phyloP scores from a whole-genome alignment of 805 yeast species.

The Nakazawaea molendinolei region DNA sequence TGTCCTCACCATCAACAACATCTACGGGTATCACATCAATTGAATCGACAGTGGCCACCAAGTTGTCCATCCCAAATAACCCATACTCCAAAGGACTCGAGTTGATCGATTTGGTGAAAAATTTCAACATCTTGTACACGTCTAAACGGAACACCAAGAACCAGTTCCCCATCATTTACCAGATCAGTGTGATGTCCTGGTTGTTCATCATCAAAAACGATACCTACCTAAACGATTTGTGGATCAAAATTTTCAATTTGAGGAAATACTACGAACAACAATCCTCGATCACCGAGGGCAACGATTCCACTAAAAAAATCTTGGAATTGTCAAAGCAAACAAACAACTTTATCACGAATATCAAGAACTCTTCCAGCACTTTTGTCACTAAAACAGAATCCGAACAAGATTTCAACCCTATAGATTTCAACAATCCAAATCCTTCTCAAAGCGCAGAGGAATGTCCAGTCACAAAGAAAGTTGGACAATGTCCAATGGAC shows the following conservation, averaged over 20 bases:
- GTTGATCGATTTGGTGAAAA: slow-evolving; percentile 24
- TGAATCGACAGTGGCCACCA: slow-evolving; percentile 7
- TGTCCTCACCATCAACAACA: too few relatives aligned
- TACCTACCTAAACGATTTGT: slow-evolving; percentile 45
- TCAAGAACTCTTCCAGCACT: slow-evolving; percentile 4
- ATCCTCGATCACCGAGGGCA: slow-evolving; percentile 24
- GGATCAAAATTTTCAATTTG: slow-evolving; percentile 34
- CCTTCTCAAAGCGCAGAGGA: neutral
- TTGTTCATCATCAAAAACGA: slow-evolving; percentile 54
- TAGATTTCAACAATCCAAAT: slow-evolving; percentile 17
- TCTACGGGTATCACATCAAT: too few relatives aligned
- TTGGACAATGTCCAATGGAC: slow-evolving; percentile 7
- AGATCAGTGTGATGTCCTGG: slow-evolving; percentile 48
- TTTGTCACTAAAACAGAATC: neutral
- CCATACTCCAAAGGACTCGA: slow-evolving; percentile 7
- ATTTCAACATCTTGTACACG: slow-evolving; percentile 28
- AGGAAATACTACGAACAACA: slow-evolving; percentile 30
- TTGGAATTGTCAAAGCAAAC: slow-evolving; percentile 17
- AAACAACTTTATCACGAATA: slow-evolving; percentile 8
- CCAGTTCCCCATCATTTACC: slow-evolving; percentile 30
- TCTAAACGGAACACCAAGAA: slow-evolving; percentile 27
- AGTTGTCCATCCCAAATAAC: slow-evolving; percentile 8
- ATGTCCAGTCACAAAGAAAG: slow-evolving; percentile 4
- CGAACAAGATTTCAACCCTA: slow-evolving; percentile 23
- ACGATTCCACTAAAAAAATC: slow-evolving; percentile 23